Conservation (phyloP, 306 rosid genomes). For the Fragaria vesca region DNA sequence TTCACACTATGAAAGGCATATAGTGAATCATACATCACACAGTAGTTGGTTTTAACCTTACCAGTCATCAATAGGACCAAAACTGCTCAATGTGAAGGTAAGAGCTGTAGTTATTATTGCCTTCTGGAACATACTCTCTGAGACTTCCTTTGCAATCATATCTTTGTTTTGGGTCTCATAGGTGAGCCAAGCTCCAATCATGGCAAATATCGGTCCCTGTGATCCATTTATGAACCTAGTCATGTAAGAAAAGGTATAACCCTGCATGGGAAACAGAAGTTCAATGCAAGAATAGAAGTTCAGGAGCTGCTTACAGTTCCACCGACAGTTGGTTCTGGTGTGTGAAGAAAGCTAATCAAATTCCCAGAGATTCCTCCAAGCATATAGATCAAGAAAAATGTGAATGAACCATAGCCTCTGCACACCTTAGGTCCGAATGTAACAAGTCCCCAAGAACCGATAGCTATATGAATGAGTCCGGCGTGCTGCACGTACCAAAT, state of each 20-base stretch:
- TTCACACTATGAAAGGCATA: background rate
- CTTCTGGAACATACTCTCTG: slow-evolving; percentile 63
- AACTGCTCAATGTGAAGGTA: slow-evolving; percentile 55
- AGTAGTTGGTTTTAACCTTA: slow-evolving; percentile 20
- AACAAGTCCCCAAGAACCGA: slow-evolving; percentile 63
- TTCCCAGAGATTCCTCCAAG: slow-evolving; percentile 93
- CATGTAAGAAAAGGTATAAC: background rate
- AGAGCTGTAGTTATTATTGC: slow-evolving; percentile 65
- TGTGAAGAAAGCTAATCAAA: slow-evolving; percentile 77
- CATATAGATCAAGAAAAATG: slow-evolving; percentile 74
- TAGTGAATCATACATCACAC: background rate
- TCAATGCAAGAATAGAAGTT: background rate
- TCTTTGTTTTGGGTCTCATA: slow-evolving; percentile 75
- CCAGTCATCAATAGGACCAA: slow-evolving; percentile 88
- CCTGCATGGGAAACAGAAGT: background rate
- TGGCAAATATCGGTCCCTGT: slow-evolving; percentile 86
- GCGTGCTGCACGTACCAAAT: slow-evolving; percentile 61
- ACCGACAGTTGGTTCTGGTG: slow-evolving; percentile 79
- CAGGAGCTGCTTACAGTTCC: slow-evolving; percentile 60
- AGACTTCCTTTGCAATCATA: slow-evolving; percentile 40
- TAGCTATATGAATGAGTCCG: slow-evolving; percentile 60
- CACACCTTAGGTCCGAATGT: slow-evolving; percentile 87
- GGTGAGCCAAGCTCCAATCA: slow-evolving; percentile 90
- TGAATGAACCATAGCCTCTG: slow-evolving; percentile 72
- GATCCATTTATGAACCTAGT: slow-evolving; percentile 9